A percentile compares a stretch with the other conserved stretches of the same genome.
These are phyloP conservation scores for Citrullus mucosospermus DNA, from an alignment of 306 rosid genomes.

Conservation along the genomic window DNA sequence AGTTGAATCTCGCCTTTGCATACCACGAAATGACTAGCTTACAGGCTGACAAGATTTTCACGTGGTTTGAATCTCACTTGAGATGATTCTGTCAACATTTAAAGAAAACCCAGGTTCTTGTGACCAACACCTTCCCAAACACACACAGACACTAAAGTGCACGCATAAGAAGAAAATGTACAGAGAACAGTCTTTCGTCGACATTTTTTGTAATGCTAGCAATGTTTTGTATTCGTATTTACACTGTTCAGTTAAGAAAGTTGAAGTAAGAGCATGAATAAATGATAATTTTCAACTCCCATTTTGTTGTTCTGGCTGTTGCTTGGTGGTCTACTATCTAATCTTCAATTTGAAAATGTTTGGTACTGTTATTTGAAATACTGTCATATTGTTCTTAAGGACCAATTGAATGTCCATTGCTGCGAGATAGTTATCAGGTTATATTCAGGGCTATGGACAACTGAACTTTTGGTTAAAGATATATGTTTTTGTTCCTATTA, in stretches of 20 bases:
- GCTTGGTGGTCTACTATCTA: not conserved
- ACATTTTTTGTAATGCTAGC: not conserved
- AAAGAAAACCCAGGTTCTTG: not conserved
- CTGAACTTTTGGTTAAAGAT: not conserved
- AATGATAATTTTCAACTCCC: not conserved
- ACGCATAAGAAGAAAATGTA: not conserved
- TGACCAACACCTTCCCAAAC: not conserved
- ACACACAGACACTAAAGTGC: not conserved
- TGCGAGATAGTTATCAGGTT: not conserved
- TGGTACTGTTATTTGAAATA: not conserved
- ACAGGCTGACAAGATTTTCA: slow-evolving; percentile 49
- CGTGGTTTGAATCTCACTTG: slow-evolving; percentile 68
- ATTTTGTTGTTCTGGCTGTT: not conserved
- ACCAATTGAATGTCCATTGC: not conserved
- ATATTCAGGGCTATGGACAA: not conserved
- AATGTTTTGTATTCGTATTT: not conserved
- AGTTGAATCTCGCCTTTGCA: slow-evolving; percentile 83
- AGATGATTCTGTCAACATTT: slow-evolving; percentile 12
- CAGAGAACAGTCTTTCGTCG: not conserved
- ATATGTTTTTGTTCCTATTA: not conserved
- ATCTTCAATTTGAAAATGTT: not conserved
- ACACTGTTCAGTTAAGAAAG: not conserved
- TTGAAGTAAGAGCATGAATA: not conserved
- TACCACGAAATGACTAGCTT: slow-evolving; percentile 80
- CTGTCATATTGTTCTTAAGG: not conserved